Conservation (phyloP, 208 protist genomes). For the Trichomonas gallinae region DNA sequence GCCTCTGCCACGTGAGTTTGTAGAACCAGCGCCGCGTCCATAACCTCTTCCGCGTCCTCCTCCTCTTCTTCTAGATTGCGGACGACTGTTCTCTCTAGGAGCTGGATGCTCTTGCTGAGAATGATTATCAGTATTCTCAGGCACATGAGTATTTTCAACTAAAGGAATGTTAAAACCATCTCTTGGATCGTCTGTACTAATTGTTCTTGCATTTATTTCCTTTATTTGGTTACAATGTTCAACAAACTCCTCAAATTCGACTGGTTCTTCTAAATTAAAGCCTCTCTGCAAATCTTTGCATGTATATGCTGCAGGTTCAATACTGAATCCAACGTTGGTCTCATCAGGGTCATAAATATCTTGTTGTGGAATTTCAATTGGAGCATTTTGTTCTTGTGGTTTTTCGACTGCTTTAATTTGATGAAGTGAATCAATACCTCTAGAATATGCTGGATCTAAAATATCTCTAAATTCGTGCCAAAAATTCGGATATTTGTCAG, state of each 20-base stretch:
- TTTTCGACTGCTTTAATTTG: not conserved
- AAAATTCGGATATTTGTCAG: not conserved
- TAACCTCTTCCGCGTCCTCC: not conserved
- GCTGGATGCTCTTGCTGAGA: not conserved
- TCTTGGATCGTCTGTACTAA: not conserved
- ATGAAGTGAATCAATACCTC: not conserved
- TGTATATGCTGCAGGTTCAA: not conserved
- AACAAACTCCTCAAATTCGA: not conserved
- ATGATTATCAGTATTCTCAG: not conserved
- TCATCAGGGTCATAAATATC: not conserved
- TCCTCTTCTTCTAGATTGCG: not conserved
- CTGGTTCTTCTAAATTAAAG: not conserved
- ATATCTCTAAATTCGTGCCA: not conserved
- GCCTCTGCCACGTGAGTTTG: not conserved
- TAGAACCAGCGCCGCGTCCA: not conserved
- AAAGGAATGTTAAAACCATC: not conserved
- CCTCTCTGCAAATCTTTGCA: not conserved
- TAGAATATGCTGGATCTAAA: not conserved
- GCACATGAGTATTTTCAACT: not conserved
- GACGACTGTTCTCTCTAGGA: not conserved
- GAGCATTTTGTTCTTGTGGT: not conserved
- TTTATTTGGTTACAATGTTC: not conserved
- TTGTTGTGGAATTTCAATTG: not conserved
- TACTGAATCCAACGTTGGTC: not conserved
- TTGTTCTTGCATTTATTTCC: not conserved